Evolutionary conservation across 2,329 filamentous ascomycete species (phyloP).

Genomic region (Capronia americana): DNA sequence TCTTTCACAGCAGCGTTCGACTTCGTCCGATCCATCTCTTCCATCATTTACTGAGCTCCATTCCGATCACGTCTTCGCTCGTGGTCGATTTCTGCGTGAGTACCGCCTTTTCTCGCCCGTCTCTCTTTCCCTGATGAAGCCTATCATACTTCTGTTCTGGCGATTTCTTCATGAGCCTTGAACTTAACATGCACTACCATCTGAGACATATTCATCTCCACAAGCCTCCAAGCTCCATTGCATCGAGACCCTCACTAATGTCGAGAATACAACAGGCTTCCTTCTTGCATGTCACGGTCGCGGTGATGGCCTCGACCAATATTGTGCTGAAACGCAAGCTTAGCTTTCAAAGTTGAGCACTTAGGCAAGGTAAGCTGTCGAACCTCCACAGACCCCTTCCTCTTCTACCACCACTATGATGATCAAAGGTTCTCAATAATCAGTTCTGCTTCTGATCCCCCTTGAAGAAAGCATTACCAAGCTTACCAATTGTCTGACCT

Average conservation of each 20-base stretch:
- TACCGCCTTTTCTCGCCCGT: background rate
- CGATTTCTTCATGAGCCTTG: constrained; percentile 61
- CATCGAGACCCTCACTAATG: background rate
- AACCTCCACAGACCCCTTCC: background rate
- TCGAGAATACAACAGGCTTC: background rate
- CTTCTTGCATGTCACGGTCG: background rate
- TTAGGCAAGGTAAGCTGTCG: background rate
- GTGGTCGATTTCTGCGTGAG: background rate
- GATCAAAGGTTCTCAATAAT: constrained; percentile 56
- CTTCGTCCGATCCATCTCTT: background rate
- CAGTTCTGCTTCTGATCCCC: constrained; percentile 69
- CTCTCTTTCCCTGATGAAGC: constrained; percentile 41
- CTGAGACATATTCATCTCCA: constrained; percentile 48
- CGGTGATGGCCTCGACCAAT: background rate
- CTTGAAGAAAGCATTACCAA: constrained; percentile 64
- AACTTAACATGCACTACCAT: constrained; percentile 68
- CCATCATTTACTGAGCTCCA: background rate
- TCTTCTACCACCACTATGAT: constrained; percentile 46
- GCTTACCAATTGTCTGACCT: constrained; percentile 59
- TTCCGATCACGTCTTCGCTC: background rate
- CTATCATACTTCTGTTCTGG: constrained; percentile 59
- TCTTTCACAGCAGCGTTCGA: background rate
- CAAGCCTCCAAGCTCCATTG: background rate
- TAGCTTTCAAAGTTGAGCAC: background rate
- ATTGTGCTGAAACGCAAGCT: background rate